A percentile compares a stretch with the other conserved stretches of the same genome.
Evolutionary conservation across 208 protist genomes (phyloP).

Genomic region (Naegleria fowleri): DNA sequence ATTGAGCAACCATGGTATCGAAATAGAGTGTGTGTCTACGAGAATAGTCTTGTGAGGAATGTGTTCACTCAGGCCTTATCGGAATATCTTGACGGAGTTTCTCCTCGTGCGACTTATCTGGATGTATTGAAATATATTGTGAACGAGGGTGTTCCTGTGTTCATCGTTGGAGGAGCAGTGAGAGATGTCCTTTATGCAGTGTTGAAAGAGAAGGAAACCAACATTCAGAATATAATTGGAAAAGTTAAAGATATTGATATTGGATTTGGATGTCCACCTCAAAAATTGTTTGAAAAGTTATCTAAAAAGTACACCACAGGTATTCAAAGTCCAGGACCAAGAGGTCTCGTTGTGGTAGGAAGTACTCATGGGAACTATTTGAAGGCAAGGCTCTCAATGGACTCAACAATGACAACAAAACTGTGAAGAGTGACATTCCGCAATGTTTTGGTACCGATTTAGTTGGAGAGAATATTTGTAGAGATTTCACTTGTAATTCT

Average conservation of each 20-base stretch:
- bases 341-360: background rate
- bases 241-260: background rate
- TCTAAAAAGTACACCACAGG: background rate
- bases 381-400: background rate
- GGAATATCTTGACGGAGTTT: background rate
- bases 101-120: background rate
- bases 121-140: background rate
- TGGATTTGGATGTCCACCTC: background rate
- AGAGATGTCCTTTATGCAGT: background rate
- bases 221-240: background rate
- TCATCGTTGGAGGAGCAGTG: background rate
- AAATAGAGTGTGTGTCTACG: background rate
- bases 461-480: background rate
- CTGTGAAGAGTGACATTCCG: background rate
- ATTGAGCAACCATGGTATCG: background rate
- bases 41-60: background rate
- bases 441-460: background rate
- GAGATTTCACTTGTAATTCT: slow-evolving; percentile 7
- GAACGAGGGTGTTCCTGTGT: background rate
- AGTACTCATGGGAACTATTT: background rate
- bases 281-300: background rate
- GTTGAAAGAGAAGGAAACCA: background rate
- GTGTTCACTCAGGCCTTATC: background rate
- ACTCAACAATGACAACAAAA: background rate
- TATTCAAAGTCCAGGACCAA: background rate